These are phyloP conservation scores for Cercophora scortea DNA, from an alignment of 495 filamentous ascomycete genomes.

Conservation along the genomic window DNA sequence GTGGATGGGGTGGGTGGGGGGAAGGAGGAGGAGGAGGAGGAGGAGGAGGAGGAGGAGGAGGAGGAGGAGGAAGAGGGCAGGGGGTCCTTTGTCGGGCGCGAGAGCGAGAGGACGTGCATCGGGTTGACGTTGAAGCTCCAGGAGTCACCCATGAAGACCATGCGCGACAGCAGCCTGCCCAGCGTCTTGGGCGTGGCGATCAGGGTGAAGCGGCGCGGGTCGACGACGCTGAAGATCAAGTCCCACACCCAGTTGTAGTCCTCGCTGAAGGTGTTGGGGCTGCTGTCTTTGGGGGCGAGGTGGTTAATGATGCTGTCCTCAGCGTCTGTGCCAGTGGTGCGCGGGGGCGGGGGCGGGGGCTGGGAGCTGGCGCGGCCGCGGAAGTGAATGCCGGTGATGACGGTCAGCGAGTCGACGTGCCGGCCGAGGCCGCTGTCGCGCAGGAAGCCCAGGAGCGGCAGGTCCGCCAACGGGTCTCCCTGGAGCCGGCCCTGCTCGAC, in stretches of 20 bases:
- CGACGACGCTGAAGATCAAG: conserved; percentile 30
- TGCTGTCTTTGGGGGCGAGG: too few relatives aligned
- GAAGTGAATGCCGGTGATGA: conserved; percentile 12
- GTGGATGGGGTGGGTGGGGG: neutral
- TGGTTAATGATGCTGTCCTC: neutral
- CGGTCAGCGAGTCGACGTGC: conserved; percentile 25
- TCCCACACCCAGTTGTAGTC: conserved; percentile 36
- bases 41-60: neutral
- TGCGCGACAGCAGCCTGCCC: conserved; percentile 29
- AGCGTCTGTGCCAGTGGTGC: neutral
- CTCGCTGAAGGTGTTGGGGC: conserved; percentile 4
- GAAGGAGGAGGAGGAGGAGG: neutral
- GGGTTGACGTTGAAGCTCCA: conserved; percentile 29
- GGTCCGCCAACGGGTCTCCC: conserved; percentile 4
- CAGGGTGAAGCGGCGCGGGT: conserved; percentile 34
- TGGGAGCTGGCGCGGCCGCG: neutral
- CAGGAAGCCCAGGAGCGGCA: conserved; percentile 26
- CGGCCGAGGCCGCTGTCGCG: conserved; percentile 19
- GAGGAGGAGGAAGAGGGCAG: neutral
- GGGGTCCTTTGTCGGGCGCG: neutral
- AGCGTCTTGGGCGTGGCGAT: conserved; percentile 34
- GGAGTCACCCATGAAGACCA: conserved; percentile 27
- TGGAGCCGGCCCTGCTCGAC: neutral
- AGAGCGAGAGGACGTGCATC: conserved; percentile 37
- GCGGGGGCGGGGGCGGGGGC: too few relatives aligned